Evolutionary conservation across 2,329 filamentous ascomycete genomes (phyloP).

Genomic region (Albifimbria verrucaria): DNA sequence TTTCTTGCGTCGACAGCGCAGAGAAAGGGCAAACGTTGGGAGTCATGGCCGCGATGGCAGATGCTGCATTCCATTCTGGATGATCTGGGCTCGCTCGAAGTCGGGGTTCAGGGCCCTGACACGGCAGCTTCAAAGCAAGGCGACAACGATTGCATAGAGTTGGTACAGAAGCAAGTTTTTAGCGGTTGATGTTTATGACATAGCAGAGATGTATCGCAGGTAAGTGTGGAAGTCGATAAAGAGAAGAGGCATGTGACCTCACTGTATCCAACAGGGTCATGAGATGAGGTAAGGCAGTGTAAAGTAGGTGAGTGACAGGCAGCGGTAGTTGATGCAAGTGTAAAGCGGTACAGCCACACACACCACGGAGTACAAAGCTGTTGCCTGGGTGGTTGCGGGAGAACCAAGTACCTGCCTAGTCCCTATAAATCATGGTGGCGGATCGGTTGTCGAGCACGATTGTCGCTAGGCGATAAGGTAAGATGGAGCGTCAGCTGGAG

Average conservation of each 20-base stretch:
- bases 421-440: too few relatives aligned
- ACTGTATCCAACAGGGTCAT: neutral
- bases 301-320: neutral
- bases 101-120: too few relatives aligned
- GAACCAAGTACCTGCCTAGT: neutral
- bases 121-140: too few relatives aligned
- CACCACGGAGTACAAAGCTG: too few relatives aligned
- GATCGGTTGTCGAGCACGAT: too few relatives aligned
- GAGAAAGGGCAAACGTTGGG: slow-evolving; percentile 59
- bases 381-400: neutral
- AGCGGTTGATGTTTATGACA: too few relatives aligned
- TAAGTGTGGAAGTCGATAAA: neutral
- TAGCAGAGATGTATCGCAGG: too few relatives aligned
- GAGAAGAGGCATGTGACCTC: neutral
- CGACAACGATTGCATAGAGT: too few relatives aligned
- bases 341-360: neutral
- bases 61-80: slow-evolving; percentile 65
- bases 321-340: neutral
- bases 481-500: too few relatives aligned
- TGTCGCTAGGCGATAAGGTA: too few relatives aligned
- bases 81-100: too few relatives aligned
- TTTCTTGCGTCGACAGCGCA: slow-evolving; percentile 70
- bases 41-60: slow-evolving; percentile 55
- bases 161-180: too few relatives aligned
- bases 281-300: neutral